These are phyloP conservation scores for Vigna mungo DNA, from an alignment of 306 rosid genomes.

Conservation along the genomic window DNA sequence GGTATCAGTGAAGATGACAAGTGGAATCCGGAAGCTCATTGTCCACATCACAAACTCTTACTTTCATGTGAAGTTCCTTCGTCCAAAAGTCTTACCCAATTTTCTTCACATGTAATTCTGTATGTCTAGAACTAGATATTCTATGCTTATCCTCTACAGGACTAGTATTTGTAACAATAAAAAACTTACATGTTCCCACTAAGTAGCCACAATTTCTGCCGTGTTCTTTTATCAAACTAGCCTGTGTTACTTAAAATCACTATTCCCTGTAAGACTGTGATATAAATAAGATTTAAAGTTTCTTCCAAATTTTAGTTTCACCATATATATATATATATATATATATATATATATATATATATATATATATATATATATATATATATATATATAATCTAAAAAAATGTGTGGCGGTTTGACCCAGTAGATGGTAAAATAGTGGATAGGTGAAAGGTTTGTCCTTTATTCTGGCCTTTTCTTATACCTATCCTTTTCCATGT, in stretches of 20 bases:
- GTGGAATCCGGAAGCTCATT: not conserved
- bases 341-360: not conserved
- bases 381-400: not conserved
- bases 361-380: not conserved
- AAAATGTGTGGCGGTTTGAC: not conserved
- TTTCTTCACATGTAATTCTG: slow-evolving; percentile 49
- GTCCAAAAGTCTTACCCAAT: slow-evolving; percentile 27
- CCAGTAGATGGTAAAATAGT: slow-evolving; percentile 13
- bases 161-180: slow-evolving; percentile 41
- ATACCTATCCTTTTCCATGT: slow-evolving; percentile 45
- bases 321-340: not conserved
- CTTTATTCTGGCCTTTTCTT: slow-evolving; percentile 16
- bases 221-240: slow-evolving; percentile 17
- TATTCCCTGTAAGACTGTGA: slow-evolving; percentile 51
- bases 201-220: slow-evolving; percentile 39
- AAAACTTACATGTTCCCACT: slow-evolving; percentile 44
- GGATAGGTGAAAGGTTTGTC: slow-evolving; percentile 37
- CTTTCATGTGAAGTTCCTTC: slow-evolving; percentile 48
- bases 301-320: not conserved
- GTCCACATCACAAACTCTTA: slow-evolving; percentile 1
- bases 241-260: not conserved
- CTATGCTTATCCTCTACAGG: slow-evolving; percentile 27
- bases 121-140: slow-evolving; percentile 47
- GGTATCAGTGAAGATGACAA: slow-evolving; percentile 60
- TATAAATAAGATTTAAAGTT: slow-evolving; percentile 51